Base-by-base conservation (phyloP, 352 stramenopile species). In the Phytophthora lateralis region DNA sequence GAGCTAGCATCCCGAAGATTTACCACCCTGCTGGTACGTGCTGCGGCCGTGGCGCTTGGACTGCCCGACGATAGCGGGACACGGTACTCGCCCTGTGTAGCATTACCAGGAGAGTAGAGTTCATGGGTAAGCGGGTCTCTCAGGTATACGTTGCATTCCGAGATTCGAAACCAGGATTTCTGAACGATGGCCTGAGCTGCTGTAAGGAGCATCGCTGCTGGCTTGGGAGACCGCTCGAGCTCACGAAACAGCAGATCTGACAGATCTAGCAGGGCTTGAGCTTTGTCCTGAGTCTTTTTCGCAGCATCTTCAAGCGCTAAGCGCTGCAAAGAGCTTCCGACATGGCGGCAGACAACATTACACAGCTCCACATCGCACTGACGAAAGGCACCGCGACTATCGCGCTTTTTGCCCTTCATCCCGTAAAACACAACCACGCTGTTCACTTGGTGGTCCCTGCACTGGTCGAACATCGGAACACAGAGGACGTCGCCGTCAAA, bases 1-100 rank as follows among this genome's bases (percentile, higher is more conserved):
- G 49, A n/a, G 44, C 91, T 88, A 4, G 76, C 79, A 55, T 96
- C 89, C 0, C 72, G 73, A 4, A 97, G 59, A 56, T 96, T 96
- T 46, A 96, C 80, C 21, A 85, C 64, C 45, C 90, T 76, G 29
- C 86, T 86, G 5, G 63, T 88, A 15, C 73, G 72, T 20, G 83
- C 88, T 6, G 91, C 88, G 1, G 74, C 71, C 12, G 78, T 85
- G 18, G 82, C 69, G 54, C 85, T 84, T 8, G 81, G 69, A 53
- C 76, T 74, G 9, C 48, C 68, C 0, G 64, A 63, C 4, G 70
- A 74, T 41, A 80, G 60, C 6, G 82, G 72, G 24, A 91, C 82
- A 38, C 80, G 75, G 29, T 91, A 78, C 2, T 72, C 69, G 2
- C 52, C 52, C 12, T 85, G 60, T 4, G 70, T 78, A 2, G 68